Evolutionary conservation across 352 stramenopile genomes (phyloP).

Genomic region (Globisporangium irregulare): DNA sequence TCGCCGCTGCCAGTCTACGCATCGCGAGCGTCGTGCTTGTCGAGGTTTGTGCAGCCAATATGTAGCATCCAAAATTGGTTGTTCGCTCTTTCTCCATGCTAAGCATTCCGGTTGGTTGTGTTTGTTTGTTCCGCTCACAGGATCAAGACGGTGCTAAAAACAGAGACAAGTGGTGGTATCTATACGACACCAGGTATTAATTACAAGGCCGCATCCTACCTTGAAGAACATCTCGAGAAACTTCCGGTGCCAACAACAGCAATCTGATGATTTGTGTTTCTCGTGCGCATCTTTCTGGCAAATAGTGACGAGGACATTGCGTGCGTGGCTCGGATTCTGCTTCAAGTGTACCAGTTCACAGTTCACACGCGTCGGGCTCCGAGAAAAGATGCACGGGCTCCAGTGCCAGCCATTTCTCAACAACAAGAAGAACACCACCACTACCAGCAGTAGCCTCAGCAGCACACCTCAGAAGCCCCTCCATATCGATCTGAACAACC

Average conservation of each 20-base stretch:
- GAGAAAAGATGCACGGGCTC: not conserved
- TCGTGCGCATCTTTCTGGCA: not conserved
- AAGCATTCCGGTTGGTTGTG: too few relatives aligned
- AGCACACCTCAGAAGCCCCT: not conserved
- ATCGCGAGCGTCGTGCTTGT: slow-evolving; percentile 24
- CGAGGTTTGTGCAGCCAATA: slow-evolving; percentile 13
- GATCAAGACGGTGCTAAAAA: not conserved
- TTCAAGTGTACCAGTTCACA: slow-evolving; percentile 19
- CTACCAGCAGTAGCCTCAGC: not conserved
- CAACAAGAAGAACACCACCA: not conserved
- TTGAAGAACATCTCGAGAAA: not conserved
- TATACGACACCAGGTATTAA: slow-evolving; percentile 40
- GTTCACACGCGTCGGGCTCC: not conserved
- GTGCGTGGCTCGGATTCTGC: slow-evolving; percentile 22
- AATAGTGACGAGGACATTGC: slow-evolving; percentile 48
- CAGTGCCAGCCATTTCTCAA: not conserved
- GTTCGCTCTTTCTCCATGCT: too few relatives aligned
- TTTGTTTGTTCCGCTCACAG: not conserved
- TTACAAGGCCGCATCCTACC: too few relatives aligned
- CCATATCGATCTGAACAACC: not conserved
- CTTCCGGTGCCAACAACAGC: not conserved
- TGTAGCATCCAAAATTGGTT: not conserved
- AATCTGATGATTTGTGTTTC: not conserved
- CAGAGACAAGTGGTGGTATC: slow-evolving; percentile 46
- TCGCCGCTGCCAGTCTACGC: slow-evolving; percentile 31